A percentile compares a stretch with the other conserved stretches of the same genome.
phyloP scores from a whole-genome alignment of 257 asterid genomes.

The Primulina eburnea region DNA sequence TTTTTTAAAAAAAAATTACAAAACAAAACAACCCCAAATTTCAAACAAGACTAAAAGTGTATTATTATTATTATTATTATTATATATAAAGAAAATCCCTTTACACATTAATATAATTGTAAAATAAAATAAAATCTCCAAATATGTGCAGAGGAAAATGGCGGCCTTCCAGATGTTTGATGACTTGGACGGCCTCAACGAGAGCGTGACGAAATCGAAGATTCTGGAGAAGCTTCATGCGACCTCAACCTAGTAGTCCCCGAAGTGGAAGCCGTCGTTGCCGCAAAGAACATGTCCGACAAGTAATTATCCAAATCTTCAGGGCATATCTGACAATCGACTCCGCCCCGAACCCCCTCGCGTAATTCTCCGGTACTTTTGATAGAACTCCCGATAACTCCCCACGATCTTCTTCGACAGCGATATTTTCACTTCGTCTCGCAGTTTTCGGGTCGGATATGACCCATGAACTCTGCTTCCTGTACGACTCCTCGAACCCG shows the following conservation, averaged over 20 bases:
- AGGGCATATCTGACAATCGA: constrained; percentile 65
- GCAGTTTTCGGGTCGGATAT: constrained; percentile 61
- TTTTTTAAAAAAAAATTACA: no score
- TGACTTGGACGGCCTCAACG: neutral
- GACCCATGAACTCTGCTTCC: constrained; percentile 57
- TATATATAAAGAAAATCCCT: no score
- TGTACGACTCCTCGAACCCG: constrained; percentile 49
- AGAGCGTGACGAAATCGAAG: neutral
- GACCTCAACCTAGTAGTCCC: neutral
- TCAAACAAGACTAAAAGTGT: no score
- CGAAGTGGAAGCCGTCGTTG: neutral
- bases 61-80: no score
- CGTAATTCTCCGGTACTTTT: constrained; percentile 26
- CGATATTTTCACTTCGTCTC: constrained; percentile 47
- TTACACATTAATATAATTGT: no score
- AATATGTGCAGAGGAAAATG: no score
- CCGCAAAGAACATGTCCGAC: constrained; percentile 55
- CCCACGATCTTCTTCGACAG: constrained; percentile 40
- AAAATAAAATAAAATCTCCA: no score
- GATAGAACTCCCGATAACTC: constrained; percentile 43
- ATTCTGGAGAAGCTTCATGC: constrained; percentile 15
- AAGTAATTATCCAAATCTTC: constrained; percentile 69
- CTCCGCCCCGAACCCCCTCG: constrained; percentile 21
- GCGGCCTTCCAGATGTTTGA: neutral
- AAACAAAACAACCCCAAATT: no score